A percentile compares a stretch with the other conserved stretches of the same genome.
Evolutionary conservation across 1,139 yeast species (phyloP).

Genomic region (Pichia sp.): DNA sequence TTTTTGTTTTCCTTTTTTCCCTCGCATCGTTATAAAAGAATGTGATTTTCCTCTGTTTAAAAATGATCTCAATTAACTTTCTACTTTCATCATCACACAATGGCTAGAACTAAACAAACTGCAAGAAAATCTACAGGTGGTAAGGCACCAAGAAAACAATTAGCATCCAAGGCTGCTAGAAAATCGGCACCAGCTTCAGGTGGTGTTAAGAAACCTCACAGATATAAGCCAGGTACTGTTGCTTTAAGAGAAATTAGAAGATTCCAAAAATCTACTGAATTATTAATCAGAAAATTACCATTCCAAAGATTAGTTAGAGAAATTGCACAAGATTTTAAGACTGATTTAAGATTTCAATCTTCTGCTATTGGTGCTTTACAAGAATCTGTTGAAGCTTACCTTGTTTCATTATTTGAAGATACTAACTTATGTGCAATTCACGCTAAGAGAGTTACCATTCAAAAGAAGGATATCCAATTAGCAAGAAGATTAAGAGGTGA

Average conservation of each 20-base stretch:
- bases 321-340: slow-evolving; percentile 96
- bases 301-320: slow-evolving; percentile 99
- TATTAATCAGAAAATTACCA: slow-evolving; percentile 94
- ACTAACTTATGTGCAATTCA: slow-evolving; percentile 98
- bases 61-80: neutral
- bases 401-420: slow-evolving; percentile 60
- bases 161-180: slow-evolving; percentile 98
- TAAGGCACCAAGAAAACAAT: slow-evolving; percentile 98
- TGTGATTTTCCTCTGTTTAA: neutral
- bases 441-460: slow-evolving; percentile 99
- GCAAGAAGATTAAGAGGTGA: slow-evolving; percentile 99
- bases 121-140: slow-evolving; percentile 99
- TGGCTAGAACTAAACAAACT: slow-evolving; percentile 99
- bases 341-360: slow-evolving; percentile 97
- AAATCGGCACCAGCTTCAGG: slow-evolving; percentile 97
- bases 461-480: slow-evolving; percentile 97
- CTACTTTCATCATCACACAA: slow-evolving; percentile 30
- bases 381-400: slow-evolving; percentile 98
- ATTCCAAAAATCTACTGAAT: slow-evolving; percentile 97
- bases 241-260: slow-evolving; percentile 99
- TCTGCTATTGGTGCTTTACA: slow-evolving; percentile 98
- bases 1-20: neutral
- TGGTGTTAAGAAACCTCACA: slow-evolving; percentile 99
- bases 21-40: neutral
- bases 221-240: slow-evolving; percentile 99